These are phyloP conservation scores for Colletotrichum shisoi DNA, from an alignment of 2,329 filamentous ascomycete species.

Conservation along the genomic window DNA sequence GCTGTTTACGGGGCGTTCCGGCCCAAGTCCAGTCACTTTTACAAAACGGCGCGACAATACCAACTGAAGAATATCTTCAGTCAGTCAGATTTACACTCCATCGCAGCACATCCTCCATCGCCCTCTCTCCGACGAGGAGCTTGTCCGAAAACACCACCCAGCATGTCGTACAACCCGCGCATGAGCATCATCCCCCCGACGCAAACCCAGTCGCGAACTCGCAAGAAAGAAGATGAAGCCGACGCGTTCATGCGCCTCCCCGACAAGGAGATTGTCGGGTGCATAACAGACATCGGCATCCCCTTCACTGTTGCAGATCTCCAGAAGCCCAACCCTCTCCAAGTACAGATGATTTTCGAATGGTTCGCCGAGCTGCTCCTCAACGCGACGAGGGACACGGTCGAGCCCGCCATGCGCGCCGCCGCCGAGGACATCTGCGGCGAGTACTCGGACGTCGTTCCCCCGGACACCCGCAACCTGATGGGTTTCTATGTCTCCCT, in stretches of 20 bases:
- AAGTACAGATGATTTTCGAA: conserved; percentile 97
- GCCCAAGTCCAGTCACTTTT: conserved; percentile 1
- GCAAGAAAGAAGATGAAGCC: conserved; percentile 67
- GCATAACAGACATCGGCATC: conserved; percentile 96
- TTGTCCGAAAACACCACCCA: conserved; percentile 36
- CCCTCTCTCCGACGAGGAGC: background rate
- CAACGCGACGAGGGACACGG: conserved; percentile 89
- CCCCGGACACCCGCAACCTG: conserved; percentile 86
- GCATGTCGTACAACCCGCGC: conserved; percentile 66
- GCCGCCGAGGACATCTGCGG: conserved; percentile 87
- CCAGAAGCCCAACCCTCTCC: conserved; percentile 90
- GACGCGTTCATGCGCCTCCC: conserved; percentile 68
- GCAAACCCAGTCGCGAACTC: conserved; percentile 59
- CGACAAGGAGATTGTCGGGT: conserved; percentile 87
- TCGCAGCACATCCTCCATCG: background rate
- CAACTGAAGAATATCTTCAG: background rate
- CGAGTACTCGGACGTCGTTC: conserved; percentile 83
- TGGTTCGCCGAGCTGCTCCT: conserved; percentile 95
- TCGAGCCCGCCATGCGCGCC: conserved; percentile 93
- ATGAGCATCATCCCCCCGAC: conserved; percentile 67
- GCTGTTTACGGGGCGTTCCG: conserved; percentile 8
- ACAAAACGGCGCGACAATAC: conserved; percentile 1
- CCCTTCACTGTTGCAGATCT: conserved; percentile 86
- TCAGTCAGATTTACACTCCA: background rate
- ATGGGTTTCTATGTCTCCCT: conserved; percentile 95